Conservation (phyloP, 2,329 filamentous ascomycete genomes). For the Beauveria pseudobassiana region DNA sequence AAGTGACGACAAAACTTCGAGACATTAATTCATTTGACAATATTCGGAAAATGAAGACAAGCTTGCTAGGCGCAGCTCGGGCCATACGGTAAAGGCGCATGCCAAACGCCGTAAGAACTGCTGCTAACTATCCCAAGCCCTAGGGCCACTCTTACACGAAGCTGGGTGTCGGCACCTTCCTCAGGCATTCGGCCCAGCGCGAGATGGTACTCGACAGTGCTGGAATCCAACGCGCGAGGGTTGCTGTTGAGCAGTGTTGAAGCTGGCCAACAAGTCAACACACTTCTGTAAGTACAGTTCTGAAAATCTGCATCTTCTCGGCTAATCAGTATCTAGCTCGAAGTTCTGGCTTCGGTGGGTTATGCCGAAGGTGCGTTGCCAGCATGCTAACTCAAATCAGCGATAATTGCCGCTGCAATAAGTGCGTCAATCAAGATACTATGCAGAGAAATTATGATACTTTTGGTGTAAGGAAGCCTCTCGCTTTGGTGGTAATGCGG, state of each 20-base stretch:
- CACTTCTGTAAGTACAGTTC: conserved; percentile 5
- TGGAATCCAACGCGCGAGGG: conserved; percentile 1
- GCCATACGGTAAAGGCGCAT: background rate
- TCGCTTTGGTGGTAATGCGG: background rate
- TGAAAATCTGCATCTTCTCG: background rate
- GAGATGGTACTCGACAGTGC: background rate
- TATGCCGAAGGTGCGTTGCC: background rate
- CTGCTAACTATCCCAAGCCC: background rate
- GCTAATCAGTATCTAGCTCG: conserved; percentile 1
- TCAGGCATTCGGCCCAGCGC: background rate
- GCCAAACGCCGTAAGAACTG: background rate
- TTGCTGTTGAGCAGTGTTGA: conserved; percentile 3
- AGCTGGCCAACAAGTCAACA: conserved; percentile 2
- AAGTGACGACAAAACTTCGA: background rate
- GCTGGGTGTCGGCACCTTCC: background rate
- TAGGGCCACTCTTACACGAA: background rate
- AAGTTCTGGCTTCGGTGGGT: conserved; percentile 9
- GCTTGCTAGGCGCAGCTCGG: background rate
- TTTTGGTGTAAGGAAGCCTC: conserved; percentile 24
- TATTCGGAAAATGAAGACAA: background rate
- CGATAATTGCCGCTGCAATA: conserved; percentile 35
- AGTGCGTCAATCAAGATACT: conserved; percentile 35
- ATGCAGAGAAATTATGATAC: conserved; percentile 35
- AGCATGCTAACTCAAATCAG: conserved; percentile 17
- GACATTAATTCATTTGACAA: background rate